phyloP scores from a whole-genome alignment of 2,329 filamentous ascomycete species.

The Apiospora pterosperma region DNA sequence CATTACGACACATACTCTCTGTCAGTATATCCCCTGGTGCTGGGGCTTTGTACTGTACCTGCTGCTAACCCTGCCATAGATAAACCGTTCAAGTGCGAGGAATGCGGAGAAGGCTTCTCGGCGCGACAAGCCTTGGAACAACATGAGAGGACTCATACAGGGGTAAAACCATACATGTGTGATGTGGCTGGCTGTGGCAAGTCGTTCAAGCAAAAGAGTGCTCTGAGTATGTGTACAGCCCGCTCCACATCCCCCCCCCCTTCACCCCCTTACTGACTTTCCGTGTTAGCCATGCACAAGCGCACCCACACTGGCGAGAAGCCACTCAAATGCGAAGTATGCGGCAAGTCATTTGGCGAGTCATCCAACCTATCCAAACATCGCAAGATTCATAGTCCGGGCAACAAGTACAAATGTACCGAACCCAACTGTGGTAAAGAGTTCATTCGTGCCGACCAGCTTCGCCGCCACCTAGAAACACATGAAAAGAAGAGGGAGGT shows the following conservation, averaged over 20 bases:
- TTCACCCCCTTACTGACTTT: neutral
- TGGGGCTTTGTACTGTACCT: neutral
- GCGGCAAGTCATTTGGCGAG: constrained; percentile 58
- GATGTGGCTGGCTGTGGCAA: constrained; percentile 46
- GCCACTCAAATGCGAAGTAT: constrained; percentile 56
- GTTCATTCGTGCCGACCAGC: constrained; percentile 59
- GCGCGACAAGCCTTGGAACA: constrained; percentile 66
- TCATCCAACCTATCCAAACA: constrained; percentile 67
- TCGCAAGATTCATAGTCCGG: constrained; percentile 55
- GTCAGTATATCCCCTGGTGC: constrained; percentile 12
- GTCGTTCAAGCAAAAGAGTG: constrained; percentile 64
- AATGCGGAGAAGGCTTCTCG: constrained; percentile 58
- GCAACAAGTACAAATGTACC: constrained; percentile 47
- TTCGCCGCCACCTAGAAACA: constrained; percentile 49
- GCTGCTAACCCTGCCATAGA: constrained; percentile 34
- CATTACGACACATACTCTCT: constrained; percentile 29
- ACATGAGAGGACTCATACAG: constrained; percentile 64
- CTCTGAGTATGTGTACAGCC: constrained; percentile 48
- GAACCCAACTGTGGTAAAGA: constrained; percentile 48
- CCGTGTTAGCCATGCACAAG: constrained; percentile 59
- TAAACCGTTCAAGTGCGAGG: constrained; percentile 55
- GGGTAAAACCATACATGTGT: constrained; percentile 62
- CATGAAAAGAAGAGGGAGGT: constrained; percentile 13
- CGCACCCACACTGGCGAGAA: constrained; percentile 65
- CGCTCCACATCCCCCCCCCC: neutral